Evolutionary conservation across 139 green algal species (phyloP), one percentile per base, ranked within the genome.

Genomic region (Pleodorina starrii): DNA sequence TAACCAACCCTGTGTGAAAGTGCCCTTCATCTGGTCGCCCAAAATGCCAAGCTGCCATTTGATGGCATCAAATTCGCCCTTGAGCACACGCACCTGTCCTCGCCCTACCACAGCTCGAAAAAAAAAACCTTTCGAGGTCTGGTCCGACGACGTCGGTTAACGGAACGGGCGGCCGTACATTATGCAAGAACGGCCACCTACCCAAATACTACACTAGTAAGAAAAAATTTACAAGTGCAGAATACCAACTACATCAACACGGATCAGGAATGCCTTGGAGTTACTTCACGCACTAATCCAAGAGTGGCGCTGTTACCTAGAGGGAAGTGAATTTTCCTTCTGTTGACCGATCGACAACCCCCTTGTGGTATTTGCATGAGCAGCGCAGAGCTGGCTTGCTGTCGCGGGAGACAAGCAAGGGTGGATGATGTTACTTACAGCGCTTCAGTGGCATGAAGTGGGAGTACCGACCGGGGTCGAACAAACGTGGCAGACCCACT

Each of bases 191-290:
- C 17, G 86, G 77, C 0, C n/a, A 91, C 9, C 87, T 90, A n/a
- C 69, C 96, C 0, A 92, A 90, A 27, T 96, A 90, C 27, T n/a
- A n/a, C n/a, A n/a, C n/a, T n/a, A 16, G 85, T 0, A 93, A 73
- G 7, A 21, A 29, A 0, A 93, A 92, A 57, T 86, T 94, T 4
- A 80, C 12, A 25, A 14, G 42, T 23, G 86, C 93, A 38, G 86
- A 96, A 68, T 35, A 19, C n/a, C 2, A 92, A 92, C 48, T 97
- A 96, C 78, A 51, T 83, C 0, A n/a, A n/a, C n/a, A n/a, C n/a
- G n/a, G n/a, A n/a, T n/a, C n/a, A n/a, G n/a, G n/a, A n/a, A n/a
- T n/a, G 90, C 84, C 19, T 63, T 0, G 94, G 76, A 25, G 80
- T 95, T 25, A 71, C n/a, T 93, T 4, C 27, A 89, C 14, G 77